Evolutionary conservation across 2,329 filamentous ascomycete species (phyloP).

Genomic region (Cadophora luteo-olivacea): DNA sequence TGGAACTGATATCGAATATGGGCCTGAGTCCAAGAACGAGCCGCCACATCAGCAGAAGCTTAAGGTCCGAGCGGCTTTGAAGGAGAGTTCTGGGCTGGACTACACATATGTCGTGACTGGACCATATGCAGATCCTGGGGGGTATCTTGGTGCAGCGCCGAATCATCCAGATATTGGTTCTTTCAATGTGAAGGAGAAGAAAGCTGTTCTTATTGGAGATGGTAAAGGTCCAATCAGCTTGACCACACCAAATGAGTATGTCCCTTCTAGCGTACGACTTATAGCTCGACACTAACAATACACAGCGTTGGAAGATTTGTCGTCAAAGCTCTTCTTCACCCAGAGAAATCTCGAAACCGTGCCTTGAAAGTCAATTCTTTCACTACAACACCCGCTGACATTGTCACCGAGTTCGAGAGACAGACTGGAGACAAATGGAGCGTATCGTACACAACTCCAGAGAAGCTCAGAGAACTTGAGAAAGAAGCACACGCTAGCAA

Average conservation of each 20-base stretch:
- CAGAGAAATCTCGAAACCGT: slow-evolving; percentile 45
- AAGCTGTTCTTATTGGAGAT: slow-evolving; percentile 66
- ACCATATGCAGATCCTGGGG: slow-evolving; percentile 64
- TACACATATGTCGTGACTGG: slow-evolving; percentile 75
- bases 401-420: slow-evolving; percentile 46
- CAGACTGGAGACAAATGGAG: slow-evolving; percentile 46
- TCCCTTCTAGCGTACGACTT: background rate
- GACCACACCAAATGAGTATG: slow-evolving; percentile 75
- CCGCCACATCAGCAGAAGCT: slow-evolving; percentile 74
- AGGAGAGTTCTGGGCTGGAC: slow-evolving; percentile 58
- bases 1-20: slow-evolving; percentile 58
- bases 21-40: slow-evolving; percentile 61
- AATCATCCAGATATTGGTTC: slow-evolving; percentile 53
- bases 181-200: slow-evolving; percentile 63
- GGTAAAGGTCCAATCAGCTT: slow-evolving; percentile 69
- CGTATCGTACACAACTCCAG: slow-evolving; percentile 39
- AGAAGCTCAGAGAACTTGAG: slow-evolving; percentile 61
- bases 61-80: slow-evolving; percentile 67
- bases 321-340: slow-evolving; percentile 46
- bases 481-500: slow-evolving; percentile 61
- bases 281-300: slow-evolving; percentile 45
- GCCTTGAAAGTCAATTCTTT: slow-evolving; percentile 47
- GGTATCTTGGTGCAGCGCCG: slow-evolving; percentile 52
- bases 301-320: slow-evolving; percentile 53
- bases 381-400: slow-evolving; percentile 45